A percentile compares a stretch with the other conserved stretches of the same genome.
phyloP scores from a whole-genome alignment of 805 yeast species.

The Cyberlindnera mississippiensis region DNA sequence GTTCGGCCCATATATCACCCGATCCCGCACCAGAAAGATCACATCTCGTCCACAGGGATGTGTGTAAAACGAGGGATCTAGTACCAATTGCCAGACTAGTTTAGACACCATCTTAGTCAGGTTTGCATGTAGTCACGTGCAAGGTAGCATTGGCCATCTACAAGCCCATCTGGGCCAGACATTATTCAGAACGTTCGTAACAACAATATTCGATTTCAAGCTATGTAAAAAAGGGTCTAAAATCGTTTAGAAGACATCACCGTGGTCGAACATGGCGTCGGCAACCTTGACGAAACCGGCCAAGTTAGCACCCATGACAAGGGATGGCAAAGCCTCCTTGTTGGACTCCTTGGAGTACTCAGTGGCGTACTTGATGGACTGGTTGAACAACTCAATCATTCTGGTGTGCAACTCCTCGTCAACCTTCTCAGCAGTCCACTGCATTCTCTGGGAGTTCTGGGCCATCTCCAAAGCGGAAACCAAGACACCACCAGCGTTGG shows the following conservation, averaged over 20 bases:
- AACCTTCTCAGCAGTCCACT: slow-evolving; percentile 91
- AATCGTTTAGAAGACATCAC: slow-evolving; percentile 52
- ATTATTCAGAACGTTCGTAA: no score
- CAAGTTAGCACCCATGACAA: slow-evolving; percentile 98
- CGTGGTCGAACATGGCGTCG: slow-evolving; percentile 96
- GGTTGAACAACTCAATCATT: slow-evolving; percentile 89
- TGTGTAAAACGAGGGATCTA: no score
- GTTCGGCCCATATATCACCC: no score
- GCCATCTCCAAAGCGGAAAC: slow-evolving; percentile 99
- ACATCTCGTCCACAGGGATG: no score
- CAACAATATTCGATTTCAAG: neutral
- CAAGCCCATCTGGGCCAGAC: no score
- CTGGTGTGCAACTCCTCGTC: slow-evolving; percentile 86
- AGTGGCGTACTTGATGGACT: slow-evolving; percentile 85
- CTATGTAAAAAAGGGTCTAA: neutral
- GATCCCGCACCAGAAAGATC: no score
- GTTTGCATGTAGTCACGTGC: no score
- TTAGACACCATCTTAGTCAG: no score
- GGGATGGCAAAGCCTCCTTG: slow-evolving; percentile 77
- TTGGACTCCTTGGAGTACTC: slow-evolving; percentile 68
- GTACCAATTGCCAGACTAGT: no score
- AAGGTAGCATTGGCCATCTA: no score
- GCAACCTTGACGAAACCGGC: slow-evolving; percentile 99
- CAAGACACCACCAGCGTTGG: slow-evolving; percentile 99
- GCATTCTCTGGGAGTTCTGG: slow-evolving; percentile 92